Evolutionary conservation across 202 grass and related monocot genomes (phyloP).

Genomic region (Digitaria exilis): DNA sequence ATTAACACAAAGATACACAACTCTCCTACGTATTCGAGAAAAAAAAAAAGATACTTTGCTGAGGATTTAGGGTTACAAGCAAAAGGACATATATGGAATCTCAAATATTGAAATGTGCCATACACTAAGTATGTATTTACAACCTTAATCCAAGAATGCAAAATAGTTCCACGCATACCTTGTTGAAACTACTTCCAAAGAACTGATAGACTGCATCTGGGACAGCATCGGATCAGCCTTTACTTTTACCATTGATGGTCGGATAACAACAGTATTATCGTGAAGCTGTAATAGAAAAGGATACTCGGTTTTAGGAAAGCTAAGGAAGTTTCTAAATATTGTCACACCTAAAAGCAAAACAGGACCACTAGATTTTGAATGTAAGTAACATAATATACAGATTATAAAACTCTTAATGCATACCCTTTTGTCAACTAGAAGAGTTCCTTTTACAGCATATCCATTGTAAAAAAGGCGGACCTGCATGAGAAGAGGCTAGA

Average conservation of each 20-base stretch:
- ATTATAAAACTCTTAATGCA: not conserved
- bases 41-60: no score
- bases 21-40: no score
- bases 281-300: slow-evolving; percentile 63
- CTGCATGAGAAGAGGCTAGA: slow-evolving; percentile 85
- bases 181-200: slow-evolving; percentile 41
- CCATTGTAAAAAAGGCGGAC: slow-evolving; percentile 76
- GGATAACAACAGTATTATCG: slow-evolving; percentile 54
- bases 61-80: not conserved
- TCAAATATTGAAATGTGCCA: slow-evolving; percentile 7
- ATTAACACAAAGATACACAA: no score
- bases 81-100: not conserved
- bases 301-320: slow-evolving; percentile 9
- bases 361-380: slow-evolving; percentile 16
- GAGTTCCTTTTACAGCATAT: slow-evolving; percentile 68
- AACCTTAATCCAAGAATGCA: slow-evolving; percentile 14
- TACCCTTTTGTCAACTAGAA: slow-evolving; percentile 70
- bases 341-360: not conserved
- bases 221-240: not conserved
- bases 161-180: slow-evolving; percentile 54
- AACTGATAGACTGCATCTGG: not conserved
- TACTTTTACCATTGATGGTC: slow-evolving; percentile 78
- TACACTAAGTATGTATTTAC: not conserved
- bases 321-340: not conserved
- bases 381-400: not conserved